These are phyloP conservation scores for Kazachstania africana DNA, from an alignment of 805 yeast genomes.

Conservation along the genomic window DNA sequence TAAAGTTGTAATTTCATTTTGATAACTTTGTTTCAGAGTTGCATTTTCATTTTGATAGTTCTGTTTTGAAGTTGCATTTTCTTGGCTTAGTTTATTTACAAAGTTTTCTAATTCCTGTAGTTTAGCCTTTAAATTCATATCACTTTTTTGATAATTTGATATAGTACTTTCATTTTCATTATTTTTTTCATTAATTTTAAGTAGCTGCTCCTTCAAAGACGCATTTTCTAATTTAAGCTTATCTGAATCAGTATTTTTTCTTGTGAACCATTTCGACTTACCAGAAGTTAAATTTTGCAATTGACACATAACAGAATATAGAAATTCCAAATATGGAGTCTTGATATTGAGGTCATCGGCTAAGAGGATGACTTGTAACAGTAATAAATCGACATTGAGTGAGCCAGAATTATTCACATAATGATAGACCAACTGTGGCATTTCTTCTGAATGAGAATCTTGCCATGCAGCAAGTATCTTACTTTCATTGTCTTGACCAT, in stretches of 20 bases:
- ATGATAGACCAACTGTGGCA: conserved; percentile 58
- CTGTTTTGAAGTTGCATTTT: neutral
- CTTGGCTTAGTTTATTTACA: neutral
- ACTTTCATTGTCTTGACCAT: conserved; percentile 48
- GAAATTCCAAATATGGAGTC: conserved; percentile 83
- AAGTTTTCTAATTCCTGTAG: neutral
- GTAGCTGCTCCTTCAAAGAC: conserved; percentile 3
- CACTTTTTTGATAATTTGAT: neutral
- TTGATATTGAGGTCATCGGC: conserved; percentile 83
- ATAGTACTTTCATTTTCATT: neutral
- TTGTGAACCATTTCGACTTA: conserved; percentile 24
- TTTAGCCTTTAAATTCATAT: neutral
- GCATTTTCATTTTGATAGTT: neutral
- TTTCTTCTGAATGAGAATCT: conserved; percentile 32
- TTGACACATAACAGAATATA: conserved; percentile 70
- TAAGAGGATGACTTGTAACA: conserved; percentile 75
- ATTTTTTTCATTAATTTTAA: conserved; percentile 3
- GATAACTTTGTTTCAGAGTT: neutral
- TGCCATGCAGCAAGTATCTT: conserved; percentile 45
- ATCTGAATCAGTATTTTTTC: conserved; percentile 3
- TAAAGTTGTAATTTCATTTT: neutral
- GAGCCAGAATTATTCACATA: conserved; percentile 42
- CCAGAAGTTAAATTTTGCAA: conserved; percentile 38
- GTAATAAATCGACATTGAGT: conserved; percentile 59
- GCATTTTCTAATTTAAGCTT: conserved; percentile 9